Percentiles rank a stretch among this genome's conserved stretches.
Evolutionary conservation across 1,284 basidiomycete genomes (phyloP).

Genomic region (Ustilago lituana): DNA sequence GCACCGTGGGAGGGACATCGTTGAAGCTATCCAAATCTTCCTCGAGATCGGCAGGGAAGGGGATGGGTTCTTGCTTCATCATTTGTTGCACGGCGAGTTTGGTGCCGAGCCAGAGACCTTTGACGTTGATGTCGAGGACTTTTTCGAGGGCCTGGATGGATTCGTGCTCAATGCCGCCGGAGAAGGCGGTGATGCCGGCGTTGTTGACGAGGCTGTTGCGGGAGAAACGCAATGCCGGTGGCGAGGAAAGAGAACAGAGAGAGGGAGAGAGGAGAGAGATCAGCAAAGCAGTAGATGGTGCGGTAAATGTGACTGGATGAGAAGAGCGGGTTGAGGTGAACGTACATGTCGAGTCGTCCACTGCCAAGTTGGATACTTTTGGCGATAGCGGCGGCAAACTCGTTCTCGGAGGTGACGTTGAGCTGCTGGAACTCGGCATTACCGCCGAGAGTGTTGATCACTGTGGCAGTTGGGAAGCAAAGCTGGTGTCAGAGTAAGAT

Average conservation of each 20-base stretch:
- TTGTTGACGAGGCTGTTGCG: conserved; percentile 37
- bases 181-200: conserved; percentile 26
- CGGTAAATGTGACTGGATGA: no score
- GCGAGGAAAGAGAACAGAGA: background rate
- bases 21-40: conserved; percentile 42
- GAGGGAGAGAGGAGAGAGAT: no score
- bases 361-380: conserved; percentile 24
- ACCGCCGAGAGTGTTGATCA: conserved; percentile 42
- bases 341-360: conserved; percentile 32
- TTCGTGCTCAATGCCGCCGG: conserved; percentile 43
- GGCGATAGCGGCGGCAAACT: conserved; percentile 36
- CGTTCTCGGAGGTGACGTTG: conserved; percentile 42
- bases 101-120: conserved; percentile 44
- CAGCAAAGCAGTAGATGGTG: no score
- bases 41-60: conserved; percentile 41
- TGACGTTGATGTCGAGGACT: conserved; percentile 46
- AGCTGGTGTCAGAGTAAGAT: no score
- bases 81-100: conserved; percentile 40
- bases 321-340: background rate
- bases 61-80: conserved; percentile 38
- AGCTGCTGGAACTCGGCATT: conserved; percentile 40
- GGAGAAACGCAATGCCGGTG: background rate
- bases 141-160: conserved; percentile 34
- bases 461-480: background rate
- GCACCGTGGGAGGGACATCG: conserved; percentile 12